These are phyloP conservation scores for Alternaria infectoria DNA, from an alignment of 2,329 filamentous ascomycete species.

Conservation along the genomic window DNA sequence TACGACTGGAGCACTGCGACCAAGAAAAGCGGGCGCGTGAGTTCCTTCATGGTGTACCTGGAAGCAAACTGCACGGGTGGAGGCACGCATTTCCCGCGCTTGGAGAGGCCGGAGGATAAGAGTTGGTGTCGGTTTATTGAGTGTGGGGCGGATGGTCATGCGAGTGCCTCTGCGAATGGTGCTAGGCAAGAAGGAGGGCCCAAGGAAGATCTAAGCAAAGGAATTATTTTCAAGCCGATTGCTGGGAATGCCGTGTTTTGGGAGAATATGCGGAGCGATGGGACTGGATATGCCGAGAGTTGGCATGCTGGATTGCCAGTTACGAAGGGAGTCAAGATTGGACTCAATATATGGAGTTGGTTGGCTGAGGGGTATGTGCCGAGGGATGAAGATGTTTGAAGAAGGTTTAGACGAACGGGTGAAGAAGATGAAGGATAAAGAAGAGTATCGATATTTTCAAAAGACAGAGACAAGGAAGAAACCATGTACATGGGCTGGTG, in stretches of 20 bases:
- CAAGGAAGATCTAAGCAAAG: conserved; percentile 39
- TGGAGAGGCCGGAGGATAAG: conserved; percentile 52
- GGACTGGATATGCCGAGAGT: conserved; percentile 63
- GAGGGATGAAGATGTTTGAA: not conserved
- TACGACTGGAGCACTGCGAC: conserved; percentile 59
- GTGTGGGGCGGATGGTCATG: conserved; percentile 49
- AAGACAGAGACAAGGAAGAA: too few relatives aligned
- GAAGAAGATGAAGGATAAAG: too few relatives aligned
- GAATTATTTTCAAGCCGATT: conserved; percentile 64
- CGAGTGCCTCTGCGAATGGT: not conserved
- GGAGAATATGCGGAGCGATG: conserved; percentile 65
- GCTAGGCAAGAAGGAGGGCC: not conserved
- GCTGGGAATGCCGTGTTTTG: conserved; percentile 67
- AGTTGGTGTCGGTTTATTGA: conserved; percentile 66
- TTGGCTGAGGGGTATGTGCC: conserved; percentile 52
- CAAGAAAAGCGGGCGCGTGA: conserved; percentile 53
- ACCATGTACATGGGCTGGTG: too few relatives aligned
- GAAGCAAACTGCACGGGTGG: conserved; percentile 60
- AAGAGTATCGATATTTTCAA: too few relatives aligned
- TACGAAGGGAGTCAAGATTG: conserved; percentile 62
- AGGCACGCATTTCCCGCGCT: conserved; percentile 65
- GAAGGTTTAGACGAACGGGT: too few relatives aligned
- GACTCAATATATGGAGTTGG: conserved; percentile 71
- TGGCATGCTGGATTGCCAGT: conserved; percentile 69
- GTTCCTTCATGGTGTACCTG: conserved; percentile 69